Evolutionary conservation across 352 stramenopile genomes (phyloP), one percentile per base, ranked within the genome.

Genomic region (Globisporangium cystogenes): DNA sequence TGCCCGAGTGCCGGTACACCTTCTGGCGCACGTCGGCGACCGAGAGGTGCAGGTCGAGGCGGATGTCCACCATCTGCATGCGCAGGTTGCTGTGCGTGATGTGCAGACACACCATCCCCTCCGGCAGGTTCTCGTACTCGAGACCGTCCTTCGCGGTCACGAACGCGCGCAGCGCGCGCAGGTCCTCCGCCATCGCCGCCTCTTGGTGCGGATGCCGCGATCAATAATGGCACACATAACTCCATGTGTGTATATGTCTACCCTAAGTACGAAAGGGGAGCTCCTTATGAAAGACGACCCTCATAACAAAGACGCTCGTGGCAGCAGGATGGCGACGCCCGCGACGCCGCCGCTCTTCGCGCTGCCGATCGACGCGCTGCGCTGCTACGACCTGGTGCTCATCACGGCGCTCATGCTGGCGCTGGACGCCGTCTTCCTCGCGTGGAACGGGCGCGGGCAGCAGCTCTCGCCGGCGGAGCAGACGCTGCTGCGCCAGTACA

Each of bases 71-170:
- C 81, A 99, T 98, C 57, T 93, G 78, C 66, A 97, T 88, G 50
- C 91, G 76, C n/a, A 99, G 78, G 72, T 99, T 98, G 63, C 82
- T 98, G 76, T 99, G 96, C 11, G 96, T 98, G 55, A 99, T 95
- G 67, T 98, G 93, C 51, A 99, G 76, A 56, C 92, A 86, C 20
- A 99, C 81, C 16, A 98, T 81, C 20, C 86, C 90, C 21, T 95
- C 76, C 4, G 87, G 74, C 1, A 98, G 64, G 29, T 76, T 77
- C 35, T 87, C 76, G 65, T 97, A 97, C 65, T 96, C 77, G 37
- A 70, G 63, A 50, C 72, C 83, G 65, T 96, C 87, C 69, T 87
- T 93, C 35, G 85, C 87, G 48, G 67, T 90, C 45, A 96, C 70
- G 68, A 93, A 96, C 48, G 62, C 33, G 57, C 83, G 79, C 36